A percentile compares a stretch with the other conserved stretches of the same genome.
These are phyloP conservation scores for Tolypocladium tundrense DNA, from an alignment of 2,329 filamentous ascomycete genomes.

Conservation along the genomic window DNA sequence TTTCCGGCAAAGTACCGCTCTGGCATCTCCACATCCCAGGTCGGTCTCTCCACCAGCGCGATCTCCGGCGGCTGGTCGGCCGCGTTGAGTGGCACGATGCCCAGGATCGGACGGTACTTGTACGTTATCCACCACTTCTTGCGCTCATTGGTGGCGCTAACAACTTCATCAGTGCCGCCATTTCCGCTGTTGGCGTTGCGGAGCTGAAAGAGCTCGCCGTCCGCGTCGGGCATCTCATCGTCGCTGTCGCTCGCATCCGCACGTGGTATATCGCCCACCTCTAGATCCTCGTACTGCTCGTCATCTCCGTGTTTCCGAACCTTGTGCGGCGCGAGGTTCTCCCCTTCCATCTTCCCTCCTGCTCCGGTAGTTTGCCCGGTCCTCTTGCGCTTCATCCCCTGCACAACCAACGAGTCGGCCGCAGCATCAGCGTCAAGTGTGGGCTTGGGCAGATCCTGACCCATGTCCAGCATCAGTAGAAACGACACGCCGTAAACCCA, in stretches of 20 bases:
- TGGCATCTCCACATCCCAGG: constrained; percentile 71
- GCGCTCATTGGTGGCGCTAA: constrained; percentile 14
- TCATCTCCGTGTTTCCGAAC: constrained; percentile 29
- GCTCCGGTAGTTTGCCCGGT: constrained; percentile 37
- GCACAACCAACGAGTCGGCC: constrained; percentile 14
- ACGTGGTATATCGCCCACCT: constrained; percentile 27
- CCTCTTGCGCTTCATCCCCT: constrained; percentile 45
- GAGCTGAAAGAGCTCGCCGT: constrained; percentile 23
- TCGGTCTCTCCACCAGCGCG: constrained; percentile 76
- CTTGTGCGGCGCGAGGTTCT: constrained; percentile 32
- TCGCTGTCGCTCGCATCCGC: constrained; percentile 24
- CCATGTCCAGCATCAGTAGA: constrained; percentile 86
- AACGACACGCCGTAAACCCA: constrained; percentile 86
- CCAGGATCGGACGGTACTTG: constrained; percentile 91
- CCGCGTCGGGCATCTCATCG: constrained; percentile 24
- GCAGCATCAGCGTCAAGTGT: constrained; percentile 20
- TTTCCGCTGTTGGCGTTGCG: constrained; percentile 15
- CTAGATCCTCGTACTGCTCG: constrained; percentile 28
- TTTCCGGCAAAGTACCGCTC: constrained; percentile 56
- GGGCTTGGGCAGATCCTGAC: constrained; percentile 49
- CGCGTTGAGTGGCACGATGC: constrained; percentile 41
- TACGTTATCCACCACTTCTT: constrained; percentile 67
- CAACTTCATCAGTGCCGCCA: constrained; percentile 6
- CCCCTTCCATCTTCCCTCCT: constrained; percentile 39
- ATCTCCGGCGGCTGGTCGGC: constrained; percentile 54